phyloP scores from a whole-genome alignment of 1,284 basidiomycete species.

The Chalciporus sp. region DNA sequence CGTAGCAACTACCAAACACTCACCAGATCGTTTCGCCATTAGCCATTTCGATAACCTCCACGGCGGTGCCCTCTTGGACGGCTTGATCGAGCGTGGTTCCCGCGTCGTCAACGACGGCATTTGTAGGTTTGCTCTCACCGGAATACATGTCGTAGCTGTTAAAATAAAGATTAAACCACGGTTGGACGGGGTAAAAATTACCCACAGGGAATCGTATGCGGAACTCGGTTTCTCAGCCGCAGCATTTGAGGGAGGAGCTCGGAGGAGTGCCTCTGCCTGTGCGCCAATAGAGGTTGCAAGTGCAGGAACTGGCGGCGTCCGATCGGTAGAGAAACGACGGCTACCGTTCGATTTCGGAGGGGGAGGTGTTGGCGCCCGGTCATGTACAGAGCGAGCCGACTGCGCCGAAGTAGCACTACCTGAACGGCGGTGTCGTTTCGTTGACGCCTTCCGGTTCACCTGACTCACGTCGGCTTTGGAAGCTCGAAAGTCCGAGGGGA shows the following conservation, averaged over 20 bases:
- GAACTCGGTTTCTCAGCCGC: slow-evolving; percentile 64
- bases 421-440: slow-evolving; percentile 52
- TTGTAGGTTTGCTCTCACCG: slow-evolving; percentile 50
- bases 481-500: slow-evolving; percentile 63
- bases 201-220: slow-evolving; percentile 76
- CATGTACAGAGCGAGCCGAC: slow-evolving; percentile 69
- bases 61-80: slow-evolving; percentile 58
- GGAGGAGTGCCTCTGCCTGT: slow-evolving; percentile 48
- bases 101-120: slow-evolving; percentile 25
- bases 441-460: slow-evolving; percentile 57
- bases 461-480: slow-evolving; percentile 56
- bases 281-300: slow-evolving; percentile 54
- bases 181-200: slow-evolving; percentile 22
- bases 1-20: slow-evolving; percentile 24
- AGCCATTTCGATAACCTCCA: slow-evolving; percentile 78
- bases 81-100: slow-evolving; percentile 27
- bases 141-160: slow-evolving; percentile 79
- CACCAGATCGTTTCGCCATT: slow-evolving; percentile 85
- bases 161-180: slow-evolving; percentile 23
- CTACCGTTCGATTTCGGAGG: slow-evolving; percentile 59
- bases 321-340: slow-evolving; percentile 64
- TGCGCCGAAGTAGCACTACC: slow-evolving; percentile 54
- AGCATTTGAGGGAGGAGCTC: slow-evolving; percentile 42
- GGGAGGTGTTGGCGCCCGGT: slow-evolving; percentile 80
- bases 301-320: slow-evolving; percentile 71